Evolutionary conservation across 805 yeast species (phyloP).

Genomic region (Vanderwaltozyma yarrowii): DNA sequence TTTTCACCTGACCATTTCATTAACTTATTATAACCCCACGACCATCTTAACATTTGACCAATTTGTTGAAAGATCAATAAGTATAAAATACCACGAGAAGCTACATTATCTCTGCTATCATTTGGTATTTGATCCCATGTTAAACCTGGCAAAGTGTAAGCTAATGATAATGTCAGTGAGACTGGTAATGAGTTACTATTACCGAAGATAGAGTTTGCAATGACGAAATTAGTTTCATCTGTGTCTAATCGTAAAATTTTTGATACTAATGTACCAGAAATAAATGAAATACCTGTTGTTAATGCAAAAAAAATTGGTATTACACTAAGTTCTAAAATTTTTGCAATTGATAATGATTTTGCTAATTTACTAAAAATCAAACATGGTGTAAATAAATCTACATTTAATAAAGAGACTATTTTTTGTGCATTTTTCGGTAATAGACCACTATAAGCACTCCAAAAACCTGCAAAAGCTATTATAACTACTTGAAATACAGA

Average conservation of each 20-base stretch:
- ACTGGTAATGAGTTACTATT: slow-evolving; percentile 93
- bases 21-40: slow-evolving; percentile 73
- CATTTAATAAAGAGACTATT: slow-evolving; percentile 65
- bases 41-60: slow-evolving; percentile 77
- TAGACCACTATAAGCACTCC: slow-evolving; percentile 66
- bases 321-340: slow-evolving; percentile 67
- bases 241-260: slow-evolving; percentile 48
- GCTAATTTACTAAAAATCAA: slow-evolving; percentile 79
- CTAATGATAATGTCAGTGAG: slow-evolving; percentile 69
- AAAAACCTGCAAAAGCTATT: slow-evolving; percentile 77
- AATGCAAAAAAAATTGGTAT: slow-evolving; percentile 80
- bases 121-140: slow-evolving; percentile 64
- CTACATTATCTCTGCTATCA: slow-evolving; percentile 59
- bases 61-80: slow-evolving; percentile 69
- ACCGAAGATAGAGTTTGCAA: slow-evolving; percentile 95
- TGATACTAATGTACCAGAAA: slow-evolving; percentile 50
- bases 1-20: slow-evolving; percentile 37
- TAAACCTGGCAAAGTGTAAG: slow-evolving; percentile 64
- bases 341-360: slow-evolving; percentile 55
- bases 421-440: slow-evolving; percentile 65
- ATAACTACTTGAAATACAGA: slow-evolving; percentile 86
- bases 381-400: slow-evolving; percentile 90
- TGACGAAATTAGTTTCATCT: slow-evolving; percentile 79
- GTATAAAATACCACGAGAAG: slow-evolving; percentile 71
- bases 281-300: slow-evolving; percentile 65